A percentile compares a stretch with the other conserved stretches of the same genome.
Evolutionary conservation across 441 rosid genomes (phyloP).

Genomic region (Omphalea diandra): DNA sequence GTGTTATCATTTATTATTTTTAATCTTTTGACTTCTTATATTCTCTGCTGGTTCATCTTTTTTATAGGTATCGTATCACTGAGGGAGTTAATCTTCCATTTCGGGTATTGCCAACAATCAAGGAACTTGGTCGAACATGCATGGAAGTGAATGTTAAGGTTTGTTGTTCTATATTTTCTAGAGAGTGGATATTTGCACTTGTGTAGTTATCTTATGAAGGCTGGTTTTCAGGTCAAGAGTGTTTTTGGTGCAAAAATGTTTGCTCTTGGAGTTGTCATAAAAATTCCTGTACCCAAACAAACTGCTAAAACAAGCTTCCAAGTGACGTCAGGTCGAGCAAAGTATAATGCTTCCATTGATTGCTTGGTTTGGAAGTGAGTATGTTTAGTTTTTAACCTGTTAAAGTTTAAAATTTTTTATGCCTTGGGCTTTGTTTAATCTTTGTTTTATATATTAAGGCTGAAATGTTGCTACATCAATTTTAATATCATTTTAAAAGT

Average conservation of each 20-base stretch:
- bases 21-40: not conserved
- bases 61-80: constrained; percentile 82
- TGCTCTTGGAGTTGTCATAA: constrained; percentile 95
- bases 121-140: constrained; percentile 97
- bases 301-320: constrained; percentile 99
- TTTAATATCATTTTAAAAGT: constrained; percentile 1
- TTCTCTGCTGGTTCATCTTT: constrained; percentile 17
- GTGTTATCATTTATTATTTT: not conserved
- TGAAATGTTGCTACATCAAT: not conserved
- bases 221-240: constrained; percentile 80
- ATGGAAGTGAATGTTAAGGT: constrained; percentile 59
- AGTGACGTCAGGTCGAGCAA: constrained; percentile 93
- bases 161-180: constrained; percentile 21
- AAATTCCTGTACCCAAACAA: constrained; percentile 97
- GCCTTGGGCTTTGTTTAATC: not conserved
- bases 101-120: constrained; percentile 92
- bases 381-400: constrained; percentile 11
- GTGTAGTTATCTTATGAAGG: constrained; percentile 19
- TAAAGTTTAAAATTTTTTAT: not conserved
- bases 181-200: constrained; percentile 17
- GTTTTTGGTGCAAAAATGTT: constrained; percentile 99
- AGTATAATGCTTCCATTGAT: constrained; percentile 93
- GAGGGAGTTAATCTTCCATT: constrained; percentile 99
- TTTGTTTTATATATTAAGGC: not conserved
- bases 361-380: constrained; percentile 99